phyloP scores from a whole-genome alignment of 768 basidiomycete species.

The Boletus barrowsii region DNA sequence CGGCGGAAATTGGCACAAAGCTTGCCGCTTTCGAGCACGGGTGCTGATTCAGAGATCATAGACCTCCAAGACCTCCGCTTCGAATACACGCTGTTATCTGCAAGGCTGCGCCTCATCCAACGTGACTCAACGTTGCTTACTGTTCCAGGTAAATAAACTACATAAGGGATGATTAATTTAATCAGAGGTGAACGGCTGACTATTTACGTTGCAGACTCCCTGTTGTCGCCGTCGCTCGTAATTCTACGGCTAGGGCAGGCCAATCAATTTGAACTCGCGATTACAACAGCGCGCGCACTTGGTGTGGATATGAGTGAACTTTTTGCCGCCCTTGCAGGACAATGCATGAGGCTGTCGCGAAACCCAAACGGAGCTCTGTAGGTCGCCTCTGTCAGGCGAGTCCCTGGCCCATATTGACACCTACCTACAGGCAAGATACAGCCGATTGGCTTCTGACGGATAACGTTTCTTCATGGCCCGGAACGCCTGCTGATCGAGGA shows the following conservation, averaged over 20 bases:
- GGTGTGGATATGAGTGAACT: slow-evolving; percentile 85
- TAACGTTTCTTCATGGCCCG: slow-evolving; percentile 79
- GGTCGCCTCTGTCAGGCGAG: slow-evolving; percentile 20
- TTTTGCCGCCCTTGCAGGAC: slow-evolving; percentile 71
- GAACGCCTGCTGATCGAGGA: slow-evolving; percentile 72
- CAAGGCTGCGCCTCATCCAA: slow-evolving; percentile 71
- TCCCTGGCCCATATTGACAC: slow-evolving; percentile 1
- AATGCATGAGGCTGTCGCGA: slow-evolving; percentile 74
- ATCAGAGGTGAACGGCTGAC: slow-evolving; percentile 14
- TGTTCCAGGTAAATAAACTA: slow-evolving; percentile 55
- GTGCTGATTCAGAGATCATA: slow-evolving; percentile 69
- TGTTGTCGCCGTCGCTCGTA: slow-evolving; percentile 59
- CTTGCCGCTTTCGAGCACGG: slow-evolving; percentile 74
- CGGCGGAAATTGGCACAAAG: slow-evolving; percentile 67
- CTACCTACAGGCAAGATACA: slow-evolving; percentile 54
- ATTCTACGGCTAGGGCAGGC: slow-evolving; percentile 76
- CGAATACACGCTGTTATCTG: slow-evolving; percentile 72
- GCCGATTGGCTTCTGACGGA: slow-evolving; percentile 85
- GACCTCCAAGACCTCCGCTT: slow-evolving; percentile 75
- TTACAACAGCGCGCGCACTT: slow-evolving; percentile 70
- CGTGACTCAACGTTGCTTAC: slow-evolving; percentile 61
- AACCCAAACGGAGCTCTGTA: slow-evolving; percentile 60
- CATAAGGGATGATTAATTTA: slow-evolving; percentile 7
- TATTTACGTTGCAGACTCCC: slow-evolving; percentile 42
- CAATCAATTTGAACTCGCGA: slow-evolving; percentile 76